A percentile compares a stretch with the other conserved stretches of the same genome.
Conservation (phyloP, 495 filamentous ascomycete genomes). For the Aspergillus biplanus region DNA sequence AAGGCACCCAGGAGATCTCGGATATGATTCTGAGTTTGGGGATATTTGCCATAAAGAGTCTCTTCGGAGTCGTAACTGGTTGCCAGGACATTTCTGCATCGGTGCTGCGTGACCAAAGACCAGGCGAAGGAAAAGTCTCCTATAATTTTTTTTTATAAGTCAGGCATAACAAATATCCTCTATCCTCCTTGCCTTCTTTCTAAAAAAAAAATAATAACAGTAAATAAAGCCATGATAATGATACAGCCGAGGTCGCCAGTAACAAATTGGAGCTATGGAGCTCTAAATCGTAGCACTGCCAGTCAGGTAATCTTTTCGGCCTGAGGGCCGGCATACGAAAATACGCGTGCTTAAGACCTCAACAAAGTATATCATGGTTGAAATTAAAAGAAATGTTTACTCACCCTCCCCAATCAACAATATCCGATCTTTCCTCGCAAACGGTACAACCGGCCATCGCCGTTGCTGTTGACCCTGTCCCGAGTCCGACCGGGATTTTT, state of each 20-base stretch:
- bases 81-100: slow-evolving; percentile 65
- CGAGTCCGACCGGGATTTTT: neutral
- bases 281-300: too few relatives aligned
- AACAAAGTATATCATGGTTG: too few relatives aligned
- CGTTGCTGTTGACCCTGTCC: slow-evolving; percentile 20
- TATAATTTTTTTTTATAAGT: slow-evolving; percentile 20
- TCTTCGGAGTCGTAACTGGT: slow-evolving; percentile 63
- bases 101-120: slow-evolving; percentile 72
- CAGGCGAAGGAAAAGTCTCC: slow-evolving; percentile 88
- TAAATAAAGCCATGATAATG: too few relatives aligned
- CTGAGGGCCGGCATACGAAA: too few relatives aligned
- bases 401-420: slow-evolving; percentile 85
- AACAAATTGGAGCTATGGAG: too few relatives aligned
- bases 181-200: neutral
- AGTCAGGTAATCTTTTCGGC: too few relatives aligned
- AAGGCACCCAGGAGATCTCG: slow-evolving; percentile 46
- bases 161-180: neutral
- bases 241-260: too few relatives aligned
- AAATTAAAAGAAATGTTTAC: slow-evolving; percentile 9
- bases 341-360: too few relatives aligned
- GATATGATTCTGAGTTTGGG: slow-evolving; percentile 67
- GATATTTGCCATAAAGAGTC: slow-evolving; percentile 71
- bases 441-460: slow-evolving; percentile 70
- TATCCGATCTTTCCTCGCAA: slow-evolving; percentile 68
- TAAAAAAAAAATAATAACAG: too few relatives aligned